Base-by-base conservation (phyloP, 176 grass and related monocot species). In the Oryza australiensis region DNA sequence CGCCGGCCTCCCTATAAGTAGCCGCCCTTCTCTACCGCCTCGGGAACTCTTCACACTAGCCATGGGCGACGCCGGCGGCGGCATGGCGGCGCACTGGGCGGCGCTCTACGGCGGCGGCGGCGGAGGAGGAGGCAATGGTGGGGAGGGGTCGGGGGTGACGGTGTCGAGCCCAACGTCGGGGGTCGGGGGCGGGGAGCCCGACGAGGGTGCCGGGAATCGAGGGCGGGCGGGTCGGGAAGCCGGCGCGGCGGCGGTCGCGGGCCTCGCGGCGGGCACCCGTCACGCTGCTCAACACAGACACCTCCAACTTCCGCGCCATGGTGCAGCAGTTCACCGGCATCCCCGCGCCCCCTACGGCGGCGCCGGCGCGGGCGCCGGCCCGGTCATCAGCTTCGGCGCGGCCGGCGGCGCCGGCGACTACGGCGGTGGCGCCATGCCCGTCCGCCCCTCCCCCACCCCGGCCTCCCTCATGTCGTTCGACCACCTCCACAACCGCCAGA, bases 301-400 rank as follows among this genome's bases (percentile, higher is more conserved):
- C 96, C 64, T 59, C 85, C 79, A 99, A 99, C 79, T 99, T 99
- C 73, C 93, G 96, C 12, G 91, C 91, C 64, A 99, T 99, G 96
- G 96, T 99, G 64, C 96, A 99, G 86, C 96, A 99, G 80, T 95
- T 99, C 89, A 99, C 96, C 12, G 96, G 96, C 74, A 91, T 93
- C 83, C 91, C 94, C 8, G 29, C 81, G 0, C 81, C 75, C 8
- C 88, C 3, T 85, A 90, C 85, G 76, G 75, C 43, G 62, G 75
- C 0, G 57, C 10, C n/a, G 86, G 48, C 35, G 74, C 14, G 8
- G 60, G 48, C 16, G 84, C 10, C 3, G 64, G 75, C 0, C 85
- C 87, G 6, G 84, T 78, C 12, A 87, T 89, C 53, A 89, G 86
- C 82, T 91, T 91, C 76, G 83, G 86, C 5, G 10, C 41, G n/a